phyloP scores from a whole-genome alignment of 2,329 filamentous ascomycete species.

The Trichoderma lentiforme region DNA sequence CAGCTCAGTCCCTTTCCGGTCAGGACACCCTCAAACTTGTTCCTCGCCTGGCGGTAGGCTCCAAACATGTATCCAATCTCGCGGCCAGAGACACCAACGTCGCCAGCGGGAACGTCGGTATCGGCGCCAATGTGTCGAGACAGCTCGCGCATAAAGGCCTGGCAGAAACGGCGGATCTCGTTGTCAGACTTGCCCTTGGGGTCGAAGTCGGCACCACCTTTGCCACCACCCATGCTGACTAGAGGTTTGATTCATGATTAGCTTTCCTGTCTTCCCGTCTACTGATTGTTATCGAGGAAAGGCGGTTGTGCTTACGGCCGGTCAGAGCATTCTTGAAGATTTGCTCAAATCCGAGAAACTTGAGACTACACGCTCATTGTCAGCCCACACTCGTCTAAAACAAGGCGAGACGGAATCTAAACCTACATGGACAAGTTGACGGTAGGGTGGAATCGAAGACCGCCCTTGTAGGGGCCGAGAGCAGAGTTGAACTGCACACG shows the following conservation, averaged over 20 bases:
- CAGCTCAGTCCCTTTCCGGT: conserved; percentile 92
- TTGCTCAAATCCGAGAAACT: conserved; percentile 99
- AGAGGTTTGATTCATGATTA: not conserved
- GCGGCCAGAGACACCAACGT: conserved; percentile 88
- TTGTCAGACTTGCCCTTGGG: conserved; percentile 97
- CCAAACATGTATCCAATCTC: conserved; percentile 97
- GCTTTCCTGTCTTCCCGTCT: no score
- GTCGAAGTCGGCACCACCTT: conserved; percentile 97
- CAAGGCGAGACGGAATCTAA: not conserved
- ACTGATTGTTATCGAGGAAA: not conserved
- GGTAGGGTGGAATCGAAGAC: conserved; percentile 88
- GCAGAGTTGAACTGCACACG: conserved; percentile 98
- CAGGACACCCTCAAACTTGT: conserved; percentile 92
- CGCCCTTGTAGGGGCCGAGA: conserved; percentile 96
- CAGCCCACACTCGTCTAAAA: not conserved
- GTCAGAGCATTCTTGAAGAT: conserved; percentile 99
- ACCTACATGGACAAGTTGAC: conserved; percentile 68
- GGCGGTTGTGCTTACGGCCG: conserved; percentile 62
- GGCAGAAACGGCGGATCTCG: conserved; percentile 97
- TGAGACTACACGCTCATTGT: conserved; percentile 51
- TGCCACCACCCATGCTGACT: conserved; percentile 84
- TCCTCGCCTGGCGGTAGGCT: conserved; percentile 81
- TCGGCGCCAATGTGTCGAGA: conserved; percentile 94
- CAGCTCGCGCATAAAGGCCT: conserved; percentile 92
- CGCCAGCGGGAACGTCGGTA: conserved; percentile 93